Percentiles rank a stretch among this genome's conserved stretches.
phyloP scores from a whole-genome alignment of 441 rosid genomes.

The Populus hybrid region DNA sequence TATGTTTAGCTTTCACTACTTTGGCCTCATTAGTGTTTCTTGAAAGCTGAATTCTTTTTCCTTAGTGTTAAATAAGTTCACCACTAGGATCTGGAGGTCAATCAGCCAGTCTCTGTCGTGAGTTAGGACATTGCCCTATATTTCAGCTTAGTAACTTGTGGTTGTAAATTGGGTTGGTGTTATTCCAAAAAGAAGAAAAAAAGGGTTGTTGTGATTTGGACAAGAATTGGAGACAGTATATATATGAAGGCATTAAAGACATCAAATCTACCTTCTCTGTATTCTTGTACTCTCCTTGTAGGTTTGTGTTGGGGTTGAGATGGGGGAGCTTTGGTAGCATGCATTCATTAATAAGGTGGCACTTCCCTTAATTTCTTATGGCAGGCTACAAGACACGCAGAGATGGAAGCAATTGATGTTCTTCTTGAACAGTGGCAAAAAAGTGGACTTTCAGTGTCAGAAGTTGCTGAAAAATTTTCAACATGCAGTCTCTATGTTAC shows the following conservation, averaged over 20 bases:
- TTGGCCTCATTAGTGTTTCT: not conserved
- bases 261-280: not conserved
- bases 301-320: not conserved
- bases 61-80: not conserved
- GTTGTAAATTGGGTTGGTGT: not conserved
- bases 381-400: slow-evolving; percentile 91
- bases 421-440: slow-evolving; percentile 64
- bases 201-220: not conserved
- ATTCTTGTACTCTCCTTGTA: not conserved
- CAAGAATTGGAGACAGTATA: not conserved
- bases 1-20: not conserved
- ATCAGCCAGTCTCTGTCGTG: not conserved
- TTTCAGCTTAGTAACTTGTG: not conserved
- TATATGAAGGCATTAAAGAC: not conserved
- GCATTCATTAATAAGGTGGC: not conserved
- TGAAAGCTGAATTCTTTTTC: not conserved
- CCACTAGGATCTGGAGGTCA: not conserved
- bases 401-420: slow-evolving; percentile 87
- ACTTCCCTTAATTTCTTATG: slow-evolving; percentile 10
- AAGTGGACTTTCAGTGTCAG: slow-evolving; percentile 45
- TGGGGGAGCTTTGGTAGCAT: not conserved
- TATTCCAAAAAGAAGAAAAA: not conserved
- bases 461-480: slow-evolving; percentile 65
- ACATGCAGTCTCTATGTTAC: slow-evolving; percentile 70
- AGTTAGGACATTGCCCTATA: not conserved